Conservation (phyloP, 768 basidiomycete genomes). For the Phlebiopsis gigantea region DNA sequence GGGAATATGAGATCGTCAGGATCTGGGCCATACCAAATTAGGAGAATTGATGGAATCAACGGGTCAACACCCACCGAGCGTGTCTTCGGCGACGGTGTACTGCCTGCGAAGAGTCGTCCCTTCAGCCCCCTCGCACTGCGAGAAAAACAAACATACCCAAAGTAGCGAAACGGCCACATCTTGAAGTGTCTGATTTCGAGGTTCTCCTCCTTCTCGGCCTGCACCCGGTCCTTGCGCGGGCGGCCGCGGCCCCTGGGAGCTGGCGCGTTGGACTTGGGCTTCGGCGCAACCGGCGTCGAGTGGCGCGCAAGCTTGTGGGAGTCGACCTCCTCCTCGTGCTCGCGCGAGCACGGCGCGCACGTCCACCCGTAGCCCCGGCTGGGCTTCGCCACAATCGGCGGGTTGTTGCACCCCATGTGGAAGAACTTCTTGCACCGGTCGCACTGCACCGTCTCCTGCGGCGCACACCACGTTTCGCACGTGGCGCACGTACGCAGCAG, state of each 20-base stretch:
- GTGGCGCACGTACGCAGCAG: conserved; percentile 77
- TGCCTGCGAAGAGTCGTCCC: conserved; percentile 42
- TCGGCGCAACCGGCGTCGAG: conserved; percentile 47
- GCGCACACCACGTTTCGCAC: conserved; percentile 86
- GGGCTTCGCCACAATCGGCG: conserved; percentile 86
- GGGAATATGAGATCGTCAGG: conserved; percentile 97
- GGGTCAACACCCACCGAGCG: conserved; percentile 54
- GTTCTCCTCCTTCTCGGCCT: conserved; percentile 74
- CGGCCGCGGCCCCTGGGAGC: conserved; percentile 68
- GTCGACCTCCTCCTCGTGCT: conserved; percentile 83
- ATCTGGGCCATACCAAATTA: conserved; percentile 47
- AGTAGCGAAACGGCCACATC: conserved; percentile 95
- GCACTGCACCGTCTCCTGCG: conserved; percentile 84
- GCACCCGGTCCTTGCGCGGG: conserved; percentile 68
- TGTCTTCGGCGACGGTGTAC: conserved; percentile 90
- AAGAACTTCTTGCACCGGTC: conserved; percentile 90
- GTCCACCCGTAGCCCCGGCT: conserved; percentile 98
- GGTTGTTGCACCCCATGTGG: conserved; percentile 93
- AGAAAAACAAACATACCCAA: conserved; percentile 61
- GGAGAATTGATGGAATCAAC: conserved; percentile 7
- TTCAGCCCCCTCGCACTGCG: not conserved
- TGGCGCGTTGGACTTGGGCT: conserved; percentile 67
- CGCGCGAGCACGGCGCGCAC: conserved; percentile 86
- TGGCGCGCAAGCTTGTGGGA: conserved; percentile 61
- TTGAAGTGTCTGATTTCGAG: conserved; percentile 79